phyloP scores from a whole-genome alignment of 495 filamentous ascomycete genomes.

The Cladorrhinum samala region DNA sequence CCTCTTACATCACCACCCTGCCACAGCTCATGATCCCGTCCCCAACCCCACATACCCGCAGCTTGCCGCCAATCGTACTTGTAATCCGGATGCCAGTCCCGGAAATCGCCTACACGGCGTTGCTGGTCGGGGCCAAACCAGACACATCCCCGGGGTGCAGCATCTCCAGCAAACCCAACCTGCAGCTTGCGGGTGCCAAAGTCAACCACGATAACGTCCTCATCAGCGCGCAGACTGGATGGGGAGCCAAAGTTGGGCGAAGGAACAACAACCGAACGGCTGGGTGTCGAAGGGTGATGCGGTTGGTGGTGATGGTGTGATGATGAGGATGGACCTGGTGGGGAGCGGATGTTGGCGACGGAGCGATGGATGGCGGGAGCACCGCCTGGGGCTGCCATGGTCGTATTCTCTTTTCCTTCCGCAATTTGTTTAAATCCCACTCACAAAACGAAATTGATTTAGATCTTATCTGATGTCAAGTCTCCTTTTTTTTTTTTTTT shows the following conservation, averaged over 20 bases:
- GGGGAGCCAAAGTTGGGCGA: conserved; percentile 67
- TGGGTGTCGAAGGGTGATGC: conserved; percentile 52
- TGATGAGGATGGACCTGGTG: conserved; percentile 10
- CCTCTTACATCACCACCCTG: conserved; percentile 58
- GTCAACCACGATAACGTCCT: conserved; percentile 78
- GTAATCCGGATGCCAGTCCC: conserved; percentile 58
- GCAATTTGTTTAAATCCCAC: no score
- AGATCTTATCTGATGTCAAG: neutral
- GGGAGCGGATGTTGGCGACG: conserved; percentile 47
- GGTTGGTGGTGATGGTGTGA: conserved; percentile 16
- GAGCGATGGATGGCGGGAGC: conserved; percentile 40
- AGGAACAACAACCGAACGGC: conserved; percentile 40
- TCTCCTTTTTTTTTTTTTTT: neutral
- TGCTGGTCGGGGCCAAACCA: conserved; percentile 66
- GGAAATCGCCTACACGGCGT: conserved; percentile 75
- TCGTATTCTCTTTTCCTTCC: neutral
- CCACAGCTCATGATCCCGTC: conserved; percentile 74
- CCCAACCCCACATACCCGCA: conserved; percentile 52
- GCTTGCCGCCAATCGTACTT: conserved; percentile 40
- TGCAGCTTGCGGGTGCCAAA: conserved; percentile 73
- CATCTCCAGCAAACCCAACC: conserved; percentile 79
- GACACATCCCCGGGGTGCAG: conserved; percentile 62
- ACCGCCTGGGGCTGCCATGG: conserved; percentile 22
- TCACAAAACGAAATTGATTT: neutral
- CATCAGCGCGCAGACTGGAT: conserved; percentile 68